phyloP scores from a whole-genome alignment of 208 protist genomes.

The Naegleria fowleri region DNA sequence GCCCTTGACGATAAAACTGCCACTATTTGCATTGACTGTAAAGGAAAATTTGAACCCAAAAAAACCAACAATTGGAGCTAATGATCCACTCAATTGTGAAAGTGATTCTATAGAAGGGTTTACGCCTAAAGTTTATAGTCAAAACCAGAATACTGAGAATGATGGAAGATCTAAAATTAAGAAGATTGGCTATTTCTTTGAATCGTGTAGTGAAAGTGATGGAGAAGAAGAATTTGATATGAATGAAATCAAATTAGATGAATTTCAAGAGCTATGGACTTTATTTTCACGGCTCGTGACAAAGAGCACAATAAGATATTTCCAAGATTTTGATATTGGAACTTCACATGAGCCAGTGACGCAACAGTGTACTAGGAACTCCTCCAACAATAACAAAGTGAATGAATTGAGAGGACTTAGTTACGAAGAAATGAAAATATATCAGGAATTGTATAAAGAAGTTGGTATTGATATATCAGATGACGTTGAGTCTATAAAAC shows the following conservation, averaged over 20 bases:
- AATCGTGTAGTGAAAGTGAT: background rate
- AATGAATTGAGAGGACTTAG: background rate
- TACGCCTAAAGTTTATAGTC: background rate
- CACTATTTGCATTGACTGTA: background rate
- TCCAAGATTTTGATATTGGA: background rate
- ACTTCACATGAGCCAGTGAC: background rate
- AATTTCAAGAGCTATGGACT: background rate
- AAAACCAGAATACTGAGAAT: background rate
- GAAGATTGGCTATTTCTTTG: background rate
- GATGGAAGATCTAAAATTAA: background rate
- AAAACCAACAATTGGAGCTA: background rate
- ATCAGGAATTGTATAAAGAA: slow-evolving; percentile 8
- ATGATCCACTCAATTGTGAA: background rate
- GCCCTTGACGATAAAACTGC: background rate
- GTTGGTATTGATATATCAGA: background rate
- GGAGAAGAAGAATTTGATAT: background rate
- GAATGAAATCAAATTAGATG: background rate
- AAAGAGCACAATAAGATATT: background rate
- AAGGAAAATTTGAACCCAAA: background rate
- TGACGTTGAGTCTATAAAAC: background rate
- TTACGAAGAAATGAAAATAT: background rate
- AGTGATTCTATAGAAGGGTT: background rate
- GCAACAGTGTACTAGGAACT: no score
- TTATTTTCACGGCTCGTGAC: background rate
- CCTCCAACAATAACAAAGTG: background rate